These are phyloP conservation scores for Epichloe uncinata DNA, from an alignment of 2,329 filamentous ascomycete genomes.

Conservation along the genomic window DNA sequence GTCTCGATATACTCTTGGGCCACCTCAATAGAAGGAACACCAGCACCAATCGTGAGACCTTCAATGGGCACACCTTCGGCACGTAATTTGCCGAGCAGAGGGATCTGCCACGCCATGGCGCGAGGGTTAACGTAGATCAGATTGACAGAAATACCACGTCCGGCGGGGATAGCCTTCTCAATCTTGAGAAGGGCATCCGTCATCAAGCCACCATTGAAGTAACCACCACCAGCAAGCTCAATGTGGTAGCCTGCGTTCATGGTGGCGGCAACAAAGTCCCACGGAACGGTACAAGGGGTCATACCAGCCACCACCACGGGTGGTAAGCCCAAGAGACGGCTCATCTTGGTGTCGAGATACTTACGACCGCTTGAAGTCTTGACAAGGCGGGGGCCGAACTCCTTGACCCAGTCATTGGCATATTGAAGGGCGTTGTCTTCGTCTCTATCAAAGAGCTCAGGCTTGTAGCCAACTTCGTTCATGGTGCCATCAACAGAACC, in stretches of 20 bases:
- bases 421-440: constrained; percentile 90
- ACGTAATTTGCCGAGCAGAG: constrained; percentile 64
- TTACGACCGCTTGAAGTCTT: constrained; percentile 82
- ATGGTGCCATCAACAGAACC: constrained; percentile 87
- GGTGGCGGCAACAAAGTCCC: constrained; percentile 83
- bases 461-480: constrained; percentile 89
- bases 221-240: constrained; percentile 79
- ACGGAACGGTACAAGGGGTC: constrained; percentile 80
- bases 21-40: constrained; percentile 86
- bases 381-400: constrained; percentile 83
- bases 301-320: constrained; percentile 88
- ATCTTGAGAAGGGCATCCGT: constrained; percentile 74
- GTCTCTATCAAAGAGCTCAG: constrained; percentile 92
- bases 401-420: constrained; percentile 94
- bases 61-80: constrained; percentile 83
- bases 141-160: constrained; percentile 80
- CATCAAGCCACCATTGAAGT: constrained; percentile 74
- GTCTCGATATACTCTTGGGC: constrained; percentile 91
- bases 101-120: constrained; percentile 88
- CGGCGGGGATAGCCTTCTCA: constrained; percentile 68
- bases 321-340: constrained; percentile 67
- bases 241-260: constrained; percentile 96
- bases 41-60: constrained; percentile 82
- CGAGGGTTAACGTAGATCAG: constrained; percentile 83
- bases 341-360: constrained; percentile 96